Evolutionary conservation across 495 filamentous ascomycete species (phyloP), one percentile per base, ranked within the genome.

Genomic region (Annulohypoxylon moriforme): DNA sequence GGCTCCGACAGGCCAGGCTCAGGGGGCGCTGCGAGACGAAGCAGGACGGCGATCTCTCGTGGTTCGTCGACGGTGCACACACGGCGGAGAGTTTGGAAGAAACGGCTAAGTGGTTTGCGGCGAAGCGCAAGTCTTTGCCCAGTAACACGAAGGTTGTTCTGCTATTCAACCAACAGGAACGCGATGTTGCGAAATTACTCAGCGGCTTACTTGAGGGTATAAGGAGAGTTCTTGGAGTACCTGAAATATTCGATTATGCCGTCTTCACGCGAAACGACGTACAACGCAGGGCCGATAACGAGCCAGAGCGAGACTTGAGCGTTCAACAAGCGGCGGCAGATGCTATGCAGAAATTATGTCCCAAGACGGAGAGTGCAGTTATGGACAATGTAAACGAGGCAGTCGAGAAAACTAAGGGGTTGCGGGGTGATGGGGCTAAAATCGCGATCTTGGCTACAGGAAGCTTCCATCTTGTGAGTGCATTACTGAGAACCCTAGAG

Each of bases 121-220:
- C 60, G 67, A 85, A 78, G 66, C 77, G 57, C 67, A 22, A 74
- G 60, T 50, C 77, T 72, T 59, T 81, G 71, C 62, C 61, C 1
- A 72, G 36, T 1, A 68, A 71, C 0, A 53, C 42, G 7, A 50
- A 71, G 14, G 52, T 71, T 4, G 68, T 97, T 25, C 81, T 99
- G 52, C 85, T 99, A 50, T 99, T 99, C 84, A 98, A 98, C 81
- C 96, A 98, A 76, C 93, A 97, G 76, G 93, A 92, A 13, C 88
- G 96, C 13, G 89, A 97, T 72, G 90, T 83, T 64, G 80, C 56
- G 0, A 85, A 85, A 2, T 85, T 98, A 13, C 70, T 91, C 10
- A 58, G 74, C 1, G 84, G 85, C 1, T 76, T 94, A 3, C 56
- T 80, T 0, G 34, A 55, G 4, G 79, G 68, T 1, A 73, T 74